Evolutionary conservation across 257 asterid genomes (phyloP).

Genomic region (Nyctanthes arbortristis): DNA sequence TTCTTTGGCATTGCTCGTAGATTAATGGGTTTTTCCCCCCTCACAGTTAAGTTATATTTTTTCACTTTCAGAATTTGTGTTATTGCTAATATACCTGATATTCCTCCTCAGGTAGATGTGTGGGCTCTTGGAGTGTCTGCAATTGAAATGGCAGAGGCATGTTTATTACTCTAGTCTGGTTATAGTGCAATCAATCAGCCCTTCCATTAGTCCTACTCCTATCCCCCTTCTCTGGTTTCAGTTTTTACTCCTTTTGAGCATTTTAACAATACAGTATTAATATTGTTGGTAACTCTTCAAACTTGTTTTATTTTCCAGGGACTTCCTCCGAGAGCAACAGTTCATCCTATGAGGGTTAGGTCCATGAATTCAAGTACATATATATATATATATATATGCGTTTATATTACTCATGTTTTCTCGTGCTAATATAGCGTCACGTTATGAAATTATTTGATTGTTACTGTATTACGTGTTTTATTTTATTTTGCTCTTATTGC

Average conservation of each 20-base stretch:
- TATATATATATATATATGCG: neutral
- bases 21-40: constrained; percentile 3
- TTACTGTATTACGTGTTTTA: neutral
- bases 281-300: constrained; percentile 24
- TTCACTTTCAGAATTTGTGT: neutral
- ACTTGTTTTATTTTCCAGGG: constrained; percentile 56
- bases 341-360: constrained; percentile 99
- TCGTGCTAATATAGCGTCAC: neutral
- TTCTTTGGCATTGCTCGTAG: neutral
- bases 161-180: constrained; percentile 10
- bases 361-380: constrained; percentile 26
- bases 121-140: constrained; percentile 99
- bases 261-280: constrained; percentile 16
- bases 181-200: neutral
- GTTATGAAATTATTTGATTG: neutral
- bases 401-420: neutral
- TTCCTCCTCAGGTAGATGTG: constrained; percentile 82
- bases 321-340: constrained; percentile 96
- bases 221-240: constrained; percentile 21
- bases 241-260: constrained; percentile 7
- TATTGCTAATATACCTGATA: constrained; percentile 13
- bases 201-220: constrained; percentile 11
- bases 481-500: neutral
- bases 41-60: constrained; percentile 6
- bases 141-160: constrained; percentile 99